phyloP scores from a whole-genome alignment of 2,329 filamentous ascomycete species.

The Nectriaceae sp. region DNA sequence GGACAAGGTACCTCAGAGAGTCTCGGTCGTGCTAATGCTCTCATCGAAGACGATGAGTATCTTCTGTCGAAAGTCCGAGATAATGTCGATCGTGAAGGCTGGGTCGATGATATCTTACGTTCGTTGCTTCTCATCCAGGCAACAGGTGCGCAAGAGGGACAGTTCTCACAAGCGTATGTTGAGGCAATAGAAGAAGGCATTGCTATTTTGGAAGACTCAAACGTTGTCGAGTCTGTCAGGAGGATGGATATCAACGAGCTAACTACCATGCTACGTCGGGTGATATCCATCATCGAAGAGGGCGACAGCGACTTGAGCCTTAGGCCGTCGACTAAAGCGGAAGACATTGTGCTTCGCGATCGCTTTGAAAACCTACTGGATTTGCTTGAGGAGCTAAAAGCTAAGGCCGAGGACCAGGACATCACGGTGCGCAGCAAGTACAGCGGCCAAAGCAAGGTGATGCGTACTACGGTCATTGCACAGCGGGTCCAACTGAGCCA shows the following conservation, averaged over 20 bases:
- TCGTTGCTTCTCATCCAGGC: constrained; percentile 49
- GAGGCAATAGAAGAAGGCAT: constrained; percentile 61
- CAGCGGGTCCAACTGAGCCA: constrained; percentile 80
- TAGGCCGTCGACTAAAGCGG: constrained; percentile 31
- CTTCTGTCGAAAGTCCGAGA: constrained; percentile 48
- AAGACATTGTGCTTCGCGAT: constrained; percentile 33
- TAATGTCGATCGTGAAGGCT: constrained; percentile 35
- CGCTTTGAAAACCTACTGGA: constrained; percentile 44
- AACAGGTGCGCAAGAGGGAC: constrained; percentile 35
- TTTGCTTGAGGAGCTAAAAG: constrained; percentile 49
- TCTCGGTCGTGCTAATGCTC: constrained; percentile 43
- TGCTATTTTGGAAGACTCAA: constrained; percentile 50
- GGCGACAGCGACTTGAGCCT: constrained; percentile 42
- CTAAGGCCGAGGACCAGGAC: constrained; percentile 45
- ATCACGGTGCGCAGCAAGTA: constrained; percentile 71
- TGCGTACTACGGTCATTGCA: constrained; percentile 77
- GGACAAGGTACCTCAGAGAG: constrained; percentile 42
- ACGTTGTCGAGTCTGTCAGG: constrained; percentile 59
- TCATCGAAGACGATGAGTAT: constrained; percentile 62
- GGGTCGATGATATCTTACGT: constrained; percentile 48
- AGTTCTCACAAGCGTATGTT: constrained; percentile 61
- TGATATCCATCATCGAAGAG: constrained; percentile 31
- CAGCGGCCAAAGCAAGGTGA: constrained; percentile 67
- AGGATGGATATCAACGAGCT: constrained; percentile 48
- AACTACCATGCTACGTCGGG: constrained; percentile 24